Conservation (phyloP, 2,329 filamentous ascomycete genomes). For the Scedosporium dehoogii region DNA sequence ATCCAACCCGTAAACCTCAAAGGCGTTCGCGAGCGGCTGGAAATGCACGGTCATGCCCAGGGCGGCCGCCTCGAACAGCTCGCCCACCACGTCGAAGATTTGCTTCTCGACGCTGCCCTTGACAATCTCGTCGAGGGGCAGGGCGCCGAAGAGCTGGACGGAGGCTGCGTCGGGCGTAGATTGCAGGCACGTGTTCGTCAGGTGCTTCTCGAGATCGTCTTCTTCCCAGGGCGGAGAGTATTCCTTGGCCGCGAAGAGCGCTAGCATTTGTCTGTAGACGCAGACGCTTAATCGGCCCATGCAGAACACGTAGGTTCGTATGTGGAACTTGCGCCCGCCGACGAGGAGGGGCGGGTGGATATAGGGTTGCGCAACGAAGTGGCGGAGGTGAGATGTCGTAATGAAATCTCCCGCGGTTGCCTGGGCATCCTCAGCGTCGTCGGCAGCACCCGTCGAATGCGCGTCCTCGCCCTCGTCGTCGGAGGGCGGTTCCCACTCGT, state of each 20-base stretch:
- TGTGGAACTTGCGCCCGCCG: slow-evolving; percentile 80
- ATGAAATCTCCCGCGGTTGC: slow-evolving; percentile 41
- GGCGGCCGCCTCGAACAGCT: slow-evolving; percentile 80
- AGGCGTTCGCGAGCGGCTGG: slow-evolving; percentile 77
- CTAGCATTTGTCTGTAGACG: slow-evolving; percentile 85
- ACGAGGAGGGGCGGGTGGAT: slow-evolving; percentile 80
- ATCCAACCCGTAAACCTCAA: slow-evolving; percentile 87
- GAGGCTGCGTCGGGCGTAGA: slow-evolving; percentile 41
- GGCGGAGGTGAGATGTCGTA: slow-evolving; percentile 80
- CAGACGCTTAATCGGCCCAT: slow-evolving; percentile 69
- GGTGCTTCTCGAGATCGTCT: slow-evolving; percentile 56
- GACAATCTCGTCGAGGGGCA: slow-evolving; percentile 45
- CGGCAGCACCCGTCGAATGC: slow-evolving; percentile 20
- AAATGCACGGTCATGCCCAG: slow-evolving; percentile 82
- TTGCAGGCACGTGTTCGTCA: slow-evolving; percentile 95
- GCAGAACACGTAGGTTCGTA: slow-evolving; percentile 82
- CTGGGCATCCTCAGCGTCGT: slow-evolving; percentile 20
- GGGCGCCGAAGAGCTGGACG: slow-evolving; percentile 66
- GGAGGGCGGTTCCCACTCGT: slow-evolving; percentile 75
- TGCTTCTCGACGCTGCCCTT: slow-evolving; percentile 60
- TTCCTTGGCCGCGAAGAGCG: slow-evolving; percentile 70
- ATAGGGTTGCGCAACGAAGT: slow-evolving; percentile 94
- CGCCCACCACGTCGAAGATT: slow-evolving; percentile 63
- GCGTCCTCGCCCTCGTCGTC: slow-evolving; percentile 47
- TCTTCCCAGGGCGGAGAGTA: slow-evolving; percentile 57